Conservation (phyloP, 2,329 filamentous ascomycete species). For the Dactylellina parvicollis region DNA sequence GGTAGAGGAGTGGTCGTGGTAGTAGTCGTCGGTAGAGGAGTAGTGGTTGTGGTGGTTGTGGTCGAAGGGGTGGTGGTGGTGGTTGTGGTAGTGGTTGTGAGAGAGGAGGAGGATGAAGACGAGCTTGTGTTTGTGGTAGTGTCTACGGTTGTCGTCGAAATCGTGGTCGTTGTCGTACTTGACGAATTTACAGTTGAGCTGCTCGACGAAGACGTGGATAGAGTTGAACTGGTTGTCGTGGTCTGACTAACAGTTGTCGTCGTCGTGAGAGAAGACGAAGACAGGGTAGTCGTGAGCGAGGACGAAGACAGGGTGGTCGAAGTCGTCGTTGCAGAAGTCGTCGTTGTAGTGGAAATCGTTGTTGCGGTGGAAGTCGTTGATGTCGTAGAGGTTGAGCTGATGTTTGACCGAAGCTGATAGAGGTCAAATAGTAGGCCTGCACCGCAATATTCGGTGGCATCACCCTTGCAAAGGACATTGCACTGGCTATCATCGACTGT, state of each 20-base stretch:
- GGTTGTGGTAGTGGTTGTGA: constrained; percentile 14
- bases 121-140: constrained; percentile 9
- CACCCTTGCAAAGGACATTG: constrained; percentile 60
- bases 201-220: constrained; percentile 23
- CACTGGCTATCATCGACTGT: constrained; percentile 40
- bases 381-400: constrained; percentile 1
- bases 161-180: constrained; percentile 1
- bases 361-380: background rate
- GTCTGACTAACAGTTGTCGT: constrained; percentile 54
- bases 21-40: constrained; percentile 7
- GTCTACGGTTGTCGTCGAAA: constrained; percentile 1
- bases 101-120: constrained; percentile 15
- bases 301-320: constrained; percentile 8
- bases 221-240: constrained; percentile 21
- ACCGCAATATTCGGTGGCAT: constrained; percentile 62
- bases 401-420: constrained; percentile 50
- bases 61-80: constrained; percentile 1
- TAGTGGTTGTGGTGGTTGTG: background rate
- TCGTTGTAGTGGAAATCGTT: constrained; percentile 1
- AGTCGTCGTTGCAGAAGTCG: background rate
- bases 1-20: constrained; percentile 7
- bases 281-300: background rate
- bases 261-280: constrained; percentile 39
- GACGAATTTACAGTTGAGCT: constrained; percentile 16
- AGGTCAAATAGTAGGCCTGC: constrained; percentile 61